Percentiles rank a stretch among this genome's conserved stretches.
These are phyloP conservation scores for Arabidopsis suecica DNA, from an alignment of 345 rosid species.

Conservation along the genomic window DNA sequence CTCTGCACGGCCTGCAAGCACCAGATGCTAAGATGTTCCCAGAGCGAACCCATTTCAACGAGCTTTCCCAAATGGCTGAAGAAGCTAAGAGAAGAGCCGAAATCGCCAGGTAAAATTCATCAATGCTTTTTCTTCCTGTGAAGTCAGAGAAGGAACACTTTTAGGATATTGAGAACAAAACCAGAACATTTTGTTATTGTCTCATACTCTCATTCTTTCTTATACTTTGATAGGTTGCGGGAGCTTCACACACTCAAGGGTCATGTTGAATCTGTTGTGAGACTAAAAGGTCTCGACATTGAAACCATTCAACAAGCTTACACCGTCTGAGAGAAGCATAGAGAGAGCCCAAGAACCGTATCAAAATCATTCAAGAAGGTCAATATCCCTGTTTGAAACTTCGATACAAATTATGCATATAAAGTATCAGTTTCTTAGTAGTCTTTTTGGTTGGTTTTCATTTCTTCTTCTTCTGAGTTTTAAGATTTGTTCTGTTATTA, in stretches of 20 bases:
- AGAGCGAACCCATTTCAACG: constrained; percentile 77
- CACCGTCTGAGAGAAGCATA: constrained; percentile 61
- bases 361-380: constrained; percentile 23
- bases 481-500: constrained; percentile 6
- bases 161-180: not conserved
- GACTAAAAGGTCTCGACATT: constrained; percentile 91
- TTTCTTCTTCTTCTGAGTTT: not conserved
- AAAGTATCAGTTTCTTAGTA: constrained; percentile 28
- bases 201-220: constrained; percentile 25
- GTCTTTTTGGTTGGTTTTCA: constrained; percentile 22
- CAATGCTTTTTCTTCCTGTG: not conserved
- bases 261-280: constrained; percentile 95
- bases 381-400: constrained; percentile 19
- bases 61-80: constrained; percentile 95
- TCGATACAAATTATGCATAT: constrained; percentile 32
- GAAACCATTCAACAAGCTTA: constrained; percentile 98
- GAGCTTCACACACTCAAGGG: constrained; percentile 97
- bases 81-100: constrained; percentile 99
- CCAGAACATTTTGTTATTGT: constrained; percentile 1
- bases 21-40: constrained; percentile 96
- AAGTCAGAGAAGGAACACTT: constrained; percentile 9
- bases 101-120: constrained; percentile 73
- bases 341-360: constrained; percentile 8
- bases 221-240: constrained; percentile 63
- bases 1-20: constrained; percentile 90